Base-by-base conservation (phyloP, 176 grass and related monocot genomes). In the Bonia amplexicaulis region DNA sequence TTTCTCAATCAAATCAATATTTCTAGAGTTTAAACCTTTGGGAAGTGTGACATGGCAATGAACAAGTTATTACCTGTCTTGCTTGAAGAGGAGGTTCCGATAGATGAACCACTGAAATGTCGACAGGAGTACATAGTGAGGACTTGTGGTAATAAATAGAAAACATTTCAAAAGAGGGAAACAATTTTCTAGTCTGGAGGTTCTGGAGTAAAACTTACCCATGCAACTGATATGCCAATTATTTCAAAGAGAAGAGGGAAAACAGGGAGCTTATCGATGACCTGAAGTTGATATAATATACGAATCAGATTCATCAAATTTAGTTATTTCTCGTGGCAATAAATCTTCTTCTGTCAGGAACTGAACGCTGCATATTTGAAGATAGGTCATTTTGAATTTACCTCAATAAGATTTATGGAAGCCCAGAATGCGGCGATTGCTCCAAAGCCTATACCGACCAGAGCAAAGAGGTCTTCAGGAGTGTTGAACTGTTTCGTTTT, bases 11-110 rank as follows among this genome's bases (percentile, higher is more conserved):
- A 12, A 12, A 69, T 63, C 12, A 16, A 69, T 54, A 22, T 51
- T 59, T 59, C 10, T 10, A 23, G 49, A 9, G 61, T 54, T 54
- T 26, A 62, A 70, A 88, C 37, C 3, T 55, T 23, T 66, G 61
- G 74, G 73, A 53, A 26, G 41, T 42, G 16, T n/a, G 12, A 72
- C 40, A 63, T 52, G n/a, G 22, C 29, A 40, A 64, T 41, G 15
- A 64, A 13, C 10, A 19, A 65, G 15, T 66, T 42, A 23, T 66
- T 92, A 95, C 96, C 93, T 95, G 55, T 94, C 92, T 57, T 88
- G 75, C 77, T 91, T 98, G 88, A 98, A 94, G 31, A 98, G 86
- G 66, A 98, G 96, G 75, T 98, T 95, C 51, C 90, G 90, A 68
- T 98, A 98, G 82, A 98, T 84, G 78, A 98, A 98, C 78, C 85